phyloP scores from a whole-genome alignment of 345 rosid species.

The Eucalyptus victrix region DNA sequence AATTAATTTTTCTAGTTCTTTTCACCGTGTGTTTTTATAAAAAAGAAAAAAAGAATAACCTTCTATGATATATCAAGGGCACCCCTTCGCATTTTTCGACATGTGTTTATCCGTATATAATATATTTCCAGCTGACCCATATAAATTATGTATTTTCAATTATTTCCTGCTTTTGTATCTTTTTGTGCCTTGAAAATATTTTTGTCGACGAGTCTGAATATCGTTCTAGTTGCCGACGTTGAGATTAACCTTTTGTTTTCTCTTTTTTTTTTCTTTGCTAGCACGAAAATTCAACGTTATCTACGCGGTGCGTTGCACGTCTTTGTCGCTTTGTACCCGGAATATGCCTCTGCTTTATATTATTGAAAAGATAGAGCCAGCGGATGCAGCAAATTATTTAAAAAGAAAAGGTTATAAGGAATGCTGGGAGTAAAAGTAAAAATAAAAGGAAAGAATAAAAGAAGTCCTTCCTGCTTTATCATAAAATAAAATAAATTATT shows the following conservation, averaged over 20 bases:
- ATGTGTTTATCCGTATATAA: neutral
- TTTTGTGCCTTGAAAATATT: neutral
- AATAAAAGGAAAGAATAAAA: neutral
- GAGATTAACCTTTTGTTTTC: neutral
- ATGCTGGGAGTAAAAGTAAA: neutral
- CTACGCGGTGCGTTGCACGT: neutral
- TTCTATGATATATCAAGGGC: neutral
- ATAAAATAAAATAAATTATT: neutral
- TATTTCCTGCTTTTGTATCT: neutral
- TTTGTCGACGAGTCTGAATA: neutral
- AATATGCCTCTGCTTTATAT: neutral
- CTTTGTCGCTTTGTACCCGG: neutral
- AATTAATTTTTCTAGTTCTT: no score
- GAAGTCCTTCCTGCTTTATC: neutral
- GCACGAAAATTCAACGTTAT: neutral
- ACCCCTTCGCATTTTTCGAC: neutral
- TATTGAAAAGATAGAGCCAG: neutral
- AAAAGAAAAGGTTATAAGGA: neutral
- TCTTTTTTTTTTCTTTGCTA: neutral
- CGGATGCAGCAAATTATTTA: neutral
- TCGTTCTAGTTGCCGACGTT: neutral
- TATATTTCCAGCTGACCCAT: neutral
- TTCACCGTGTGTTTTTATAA: neutral
- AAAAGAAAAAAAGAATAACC: neutral
- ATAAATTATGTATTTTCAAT: no score